Evolutionary conservation across 345 rosid species (phyloP), one percentile per base, ranked within the genome.

Genomic region (Linum tenue): DNA sequence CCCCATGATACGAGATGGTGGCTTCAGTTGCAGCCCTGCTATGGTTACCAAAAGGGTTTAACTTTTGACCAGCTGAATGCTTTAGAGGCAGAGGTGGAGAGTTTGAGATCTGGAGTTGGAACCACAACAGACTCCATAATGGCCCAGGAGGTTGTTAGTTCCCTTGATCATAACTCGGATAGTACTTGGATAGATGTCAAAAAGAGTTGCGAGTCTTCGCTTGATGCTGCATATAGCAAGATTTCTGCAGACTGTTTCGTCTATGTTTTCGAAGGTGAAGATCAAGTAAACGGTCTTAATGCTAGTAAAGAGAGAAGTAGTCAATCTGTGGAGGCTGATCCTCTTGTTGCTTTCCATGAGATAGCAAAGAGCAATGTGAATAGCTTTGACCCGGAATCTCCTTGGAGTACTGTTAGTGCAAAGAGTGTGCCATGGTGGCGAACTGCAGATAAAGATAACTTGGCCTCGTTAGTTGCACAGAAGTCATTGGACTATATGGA

Each of bases 351-450:
- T 37, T 39, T 69, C 43, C 17, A 80, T 65, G 62, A 65, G 77
- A 17, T 48, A 1, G 14, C 38, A 62, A 62, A 62, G 64, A 22
- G 31, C 22, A 3, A 59, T 71, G 89, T 82, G 42, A 48, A 56
- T 4, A 37, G 67, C 62, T 78, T 78, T 36, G 82, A 88, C 73
- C 75, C 80, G 35, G 91, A 69, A 41, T 71, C 80, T n/a, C 89
- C 89, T 10, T 90, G 95, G 92, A 73, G 31, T 22, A 22, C 78
- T 35, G 79, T 75, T 5, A 59, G 69, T 67, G 90, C 72, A 64
- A 88, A 82, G 80, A 68, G 74, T 67, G 90, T 72, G 40, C 97
- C 97, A 3, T 94, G 99, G 97, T 88, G 97, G 97, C 79, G 90
- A 60, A 72, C 76, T 2, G 79, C 97, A 2, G 92, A 83, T 76